These are phyloP conservation scores for Beauveria caledonica DNA, from an alignment of 2,329 filamentous ascomycete genomes.

Conservation along the genomic window DNA sequence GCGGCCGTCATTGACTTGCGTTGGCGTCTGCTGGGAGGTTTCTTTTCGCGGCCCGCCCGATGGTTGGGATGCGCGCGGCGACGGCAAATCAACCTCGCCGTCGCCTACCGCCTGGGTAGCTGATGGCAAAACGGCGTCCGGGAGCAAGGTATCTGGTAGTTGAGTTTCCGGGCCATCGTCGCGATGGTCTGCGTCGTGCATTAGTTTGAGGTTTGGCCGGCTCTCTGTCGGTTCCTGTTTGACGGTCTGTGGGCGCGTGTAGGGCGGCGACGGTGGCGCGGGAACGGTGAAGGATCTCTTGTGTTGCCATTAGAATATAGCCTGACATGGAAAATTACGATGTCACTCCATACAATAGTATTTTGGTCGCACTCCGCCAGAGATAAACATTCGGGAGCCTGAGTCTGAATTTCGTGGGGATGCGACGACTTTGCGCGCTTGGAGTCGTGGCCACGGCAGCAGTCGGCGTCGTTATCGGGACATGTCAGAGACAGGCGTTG, in stretches of 20 bases:
- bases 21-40: slow-evolving; percentile 44
- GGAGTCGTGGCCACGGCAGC: not conserved
- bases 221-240: not conserved
- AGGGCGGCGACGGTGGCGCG: not conserved
- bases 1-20: slow-evolving; percentile 47
- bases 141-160: slow-evolving; percentile 13
- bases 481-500: not conserved
- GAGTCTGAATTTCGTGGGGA: not conserved
- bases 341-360: not conserved
- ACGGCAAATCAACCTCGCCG: not conserved
- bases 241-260: not conserved
- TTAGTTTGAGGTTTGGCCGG: not conserved
- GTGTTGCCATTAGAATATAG: not conserved
- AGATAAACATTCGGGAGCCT: slow-evolving; percentile 1
- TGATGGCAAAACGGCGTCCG: not conserved
- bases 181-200: not conserved
- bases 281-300: slow-evolving; percentile 5
- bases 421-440: not conserved
- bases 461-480: not conserved
- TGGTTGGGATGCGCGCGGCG: not conserved
- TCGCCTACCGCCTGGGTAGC: not conserved
- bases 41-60: slow-evolving; percentile 23
- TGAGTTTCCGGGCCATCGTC: slow-evolving; percentile 1
- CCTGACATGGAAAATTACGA: not conserved
- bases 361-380: not conserved